Conservation (phyloP, 75 land plant species). For the Picea glauca region DNA sequence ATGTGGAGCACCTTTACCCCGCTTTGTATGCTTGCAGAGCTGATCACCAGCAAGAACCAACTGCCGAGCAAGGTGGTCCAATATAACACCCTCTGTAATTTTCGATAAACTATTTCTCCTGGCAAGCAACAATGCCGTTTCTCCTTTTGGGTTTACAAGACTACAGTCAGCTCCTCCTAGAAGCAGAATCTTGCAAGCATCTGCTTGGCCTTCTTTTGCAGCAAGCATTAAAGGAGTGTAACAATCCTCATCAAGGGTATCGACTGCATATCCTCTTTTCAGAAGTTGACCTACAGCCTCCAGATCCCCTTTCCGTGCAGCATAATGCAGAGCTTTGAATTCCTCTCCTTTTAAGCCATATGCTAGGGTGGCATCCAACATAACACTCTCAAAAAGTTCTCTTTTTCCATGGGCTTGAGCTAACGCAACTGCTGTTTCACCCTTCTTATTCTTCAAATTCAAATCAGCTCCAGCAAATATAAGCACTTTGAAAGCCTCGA, state of each 20-base stretch:
- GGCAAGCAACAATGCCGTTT: constrained; percentile 75
- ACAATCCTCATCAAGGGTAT: constrained; percentile 53
- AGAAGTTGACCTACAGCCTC: constrained; percentile 46
- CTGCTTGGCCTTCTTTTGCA: constrained; percentile 71
- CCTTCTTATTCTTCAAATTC: constrained; percentile 47
- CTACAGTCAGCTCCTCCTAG: constrained; percentile 55
- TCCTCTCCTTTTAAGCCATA: constrained; percentile 39
- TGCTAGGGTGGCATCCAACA: constrained; percentile 69
- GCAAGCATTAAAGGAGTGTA: constrained; percentile 86
- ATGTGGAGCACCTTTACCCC: constrained; percentile 78
- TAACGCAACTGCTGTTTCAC: constrained; percentile 54
- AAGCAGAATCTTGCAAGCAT: constrained; percentile 54
- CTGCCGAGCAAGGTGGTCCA: constrained; percentile 59
- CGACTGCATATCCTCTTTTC: constrained; percentile 57
- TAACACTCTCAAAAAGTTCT: constrained; percentile 63
- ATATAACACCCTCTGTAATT: constrained; percentile 47
- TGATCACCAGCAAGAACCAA: constrained; percentile 53
- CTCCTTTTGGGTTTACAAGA: constrained; percentile 42
- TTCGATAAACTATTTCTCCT: constrained; percentile 23
- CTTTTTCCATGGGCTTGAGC: constrained; percentile 21
- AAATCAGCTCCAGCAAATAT: constrained; percentile 82
- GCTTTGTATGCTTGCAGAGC: constrained; percentile 68
- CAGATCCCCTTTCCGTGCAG: constrained; percentile 62
- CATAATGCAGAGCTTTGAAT: constrained; percentile 79
- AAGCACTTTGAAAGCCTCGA: constrained; percentile 61